Conservation (phyloP, 2,329 filamentous ascomycete species). For the Pestalotiopsis sp. region DNA sequence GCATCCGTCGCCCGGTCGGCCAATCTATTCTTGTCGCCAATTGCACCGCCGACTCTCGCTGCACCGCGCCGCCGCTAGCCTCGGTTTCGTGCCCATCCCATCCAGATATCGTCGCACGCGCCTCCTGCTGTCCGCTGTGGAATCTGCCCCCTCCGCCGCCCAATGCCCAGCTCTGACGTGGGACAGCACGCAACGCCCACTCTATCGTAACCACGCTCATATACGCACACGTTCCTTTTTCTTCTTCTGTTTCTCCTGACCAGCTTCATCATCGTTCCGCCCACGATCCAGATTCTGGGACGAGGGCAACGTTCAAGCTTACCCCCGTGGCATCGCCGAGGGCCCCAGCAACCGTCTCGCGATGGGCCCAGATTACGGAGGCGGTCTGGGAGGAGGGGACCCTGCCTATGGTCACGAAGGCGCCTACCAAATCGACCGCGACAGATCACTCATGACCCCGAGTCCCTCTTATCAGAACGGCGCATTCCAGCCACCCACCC, state of each 20-base stretch:
- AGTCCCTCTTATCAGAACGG: slow-evolving; percentile 34
- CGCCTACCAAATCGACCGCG: slow-evolving; percentile 32
- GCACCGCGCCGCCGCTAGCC: slow-evolving; percentile 4
- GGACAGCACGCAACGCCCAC: slow-evolving; percentile 16
- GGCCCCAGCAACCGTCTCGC: slow-evolving; percentile 9
- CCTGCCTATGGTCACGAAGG: slow-evolving; percentile 32
- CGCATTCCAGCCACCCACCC: slow-evolving; percentile 28
- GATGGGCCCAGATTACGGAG: slow-evolving; percentile 37
- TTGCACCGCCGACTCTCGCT: neutral
- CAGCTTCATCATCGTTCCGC: neutral
- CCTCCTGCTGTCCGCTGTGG: slow-evolving; percentile 4
- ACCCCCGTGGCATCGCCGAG: slow-evolving; percentile 6
- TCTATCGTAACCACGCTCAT: slow-evolving; percentile 12
- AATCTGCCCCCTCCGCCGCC: slow-evolving; percentile 12
- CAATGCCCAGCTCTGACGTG: slow-evolving; percentile 20
- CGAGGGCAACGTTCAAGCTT: neutral
- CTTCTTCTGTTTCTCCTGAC: neutral
- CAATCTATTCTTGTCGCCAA: slow-evolving; percentile 7
- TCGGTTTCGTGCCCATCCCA: slow-evolving; percentile 1
- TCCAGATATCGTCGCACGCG: slow-evolving; percentile 10
- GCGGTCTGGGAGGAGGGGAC: slow-evolving; percentile 33
- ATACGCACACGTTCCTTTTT: neutral
- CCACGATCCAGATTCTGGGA: slow-evolving; percentile 5
- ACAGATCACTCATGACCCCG: slow-evolving; percentile 34
- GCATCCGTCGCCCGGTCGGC: neutral